phyloP scores from a whole-genome alignment of 441 rosid genomes.

The Jatropha multifida region DNA sequence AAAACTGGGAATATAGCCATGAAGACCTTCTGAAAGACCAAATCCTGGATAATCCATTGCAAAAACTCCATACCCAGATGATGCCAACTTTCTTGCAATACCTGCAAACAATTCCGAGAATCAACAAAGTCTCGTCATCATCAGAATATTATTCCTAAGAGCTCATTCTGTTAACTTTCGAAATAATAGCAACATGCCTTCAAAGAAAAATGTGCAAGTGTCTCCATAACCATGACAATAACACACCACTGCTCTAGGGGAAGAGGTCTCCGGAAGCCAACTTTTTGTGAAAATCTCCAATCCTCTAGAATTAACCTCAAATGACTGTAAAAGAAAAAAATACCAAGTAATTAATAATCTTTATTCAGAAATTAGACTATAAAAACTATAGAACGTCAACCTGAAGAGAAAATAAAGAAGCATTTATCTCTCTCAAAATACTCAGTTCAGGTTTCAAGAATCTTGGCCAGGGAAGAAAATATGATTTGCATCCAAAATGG shows the following conservation, averaged over 20 bases:
- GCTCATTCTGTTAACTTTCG: conserved; percentile 1
- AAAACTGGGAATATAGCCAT: conserved; percentile 69
- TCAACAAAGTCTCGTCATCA: conserved; percentile 10
- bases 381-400: not conserved
- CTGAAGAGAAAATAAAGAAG: not conserved
- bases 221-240: conserved; percentile 98
- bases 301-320: conserved; percentile 80
- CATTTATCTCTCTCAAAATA: not conserved
- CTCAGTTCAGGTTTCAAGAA: not conserved
- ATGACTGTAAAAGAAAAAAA: conserved; percentile 43
- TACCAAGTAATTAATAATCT: not conserved
- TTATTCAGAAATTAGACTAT: not conserved
- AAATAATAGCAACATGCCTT: conserved; percentile 56
- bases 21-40: conserved; percentile 91
- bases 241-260: conserved; percentile 72
- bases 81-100: conserved; percentile 73
- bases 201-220: conserved; percentile 90
- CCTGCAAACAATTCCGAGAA: conserved; percentile 45
- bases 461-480: not conserved
- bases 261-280: conserved; percentile 75
- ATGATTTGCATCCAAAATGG: not conserved
- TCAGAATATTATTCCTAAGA: conserved; percentile 1
- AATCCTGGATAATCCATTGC: conserved; percentile 97
- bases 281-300: conserved; percentile 77
- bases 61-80: conserved; percentile 75